Conservation (phyloP, 2,329 filamentous ascomycete species). For the Didymella pinodella region DNA sequence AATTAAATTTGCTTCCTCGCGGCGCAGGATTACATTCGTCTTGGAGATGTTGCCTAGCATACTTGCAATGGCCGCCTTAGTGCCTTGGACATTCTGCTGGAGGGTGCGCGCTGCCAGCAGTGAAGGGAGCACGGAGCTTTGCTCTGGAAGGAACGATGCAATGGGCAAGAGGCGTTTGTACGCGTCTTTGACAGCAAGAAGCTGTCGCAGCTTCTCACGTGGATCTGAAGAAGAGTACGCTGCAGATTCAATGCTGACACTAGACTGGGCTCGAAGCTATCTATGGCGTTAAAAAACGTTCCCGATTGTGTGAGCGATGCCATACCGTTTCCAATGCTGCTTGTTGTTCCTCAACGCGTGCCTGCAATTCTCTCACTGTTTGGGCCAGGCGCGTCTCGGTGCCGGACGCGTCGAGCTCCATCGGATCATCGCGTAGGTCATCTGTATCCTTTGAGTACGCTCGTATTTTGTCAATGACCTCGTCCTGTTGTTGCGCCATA, state of each 20-base stretch:
- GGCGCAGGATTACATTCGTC: constrained; percentile 52
- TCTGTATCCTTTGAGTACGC: constrained; percentile 35
- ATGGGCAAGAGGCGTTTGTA: constrained; percentile 69
- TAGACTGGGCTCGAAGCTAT: constrained; percentile 55
- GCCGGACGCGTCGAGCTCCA: constrained; percentile 50
- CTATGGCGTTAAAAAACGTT: constrained; percentile 26
- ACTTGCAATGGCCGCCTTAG: constrained; percentile 64
- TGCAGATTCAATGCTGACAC: constrained; percentile 30
- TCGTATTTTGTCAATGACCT: constrained; percentile 39
- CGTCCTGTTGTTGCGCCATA: constrained; percentile 36
- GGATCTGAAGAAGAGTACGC: constrained; percentile 48
- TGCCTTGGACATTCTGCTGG: constrained; percentile 69
- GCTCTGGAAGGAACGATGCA: constrained; percentile 70
- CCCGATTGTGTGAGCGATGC: constrained; percentile 1
- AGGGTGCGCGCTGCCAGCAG: constrained; percentile 75
- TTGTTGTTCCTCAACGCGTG: constrained; percentile 58
- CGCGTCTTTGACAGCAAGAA: constrained; percentile 66
- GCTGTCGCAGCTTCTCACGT: constrained; percentile 53
- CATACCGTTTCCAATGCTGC: constrained; percentile 56
- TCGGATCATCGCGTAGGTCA: constrained; percentile 37
- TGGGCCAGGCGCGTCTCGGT: constrained; percentile 68
- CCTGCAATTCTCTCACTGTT: constrained; percentile 72
- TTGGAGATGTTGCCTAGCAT: constrained; percentile 52
- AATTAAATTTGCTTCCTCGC: constrained; percentile 56
- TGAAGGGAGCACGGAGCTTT: constrained; percentile 73